These are phyloP conservation scores for Venturia effusa DNA, from an alignment of 2,329 filamentous ascomycete species.

Conservation along the genomic window DNA sequence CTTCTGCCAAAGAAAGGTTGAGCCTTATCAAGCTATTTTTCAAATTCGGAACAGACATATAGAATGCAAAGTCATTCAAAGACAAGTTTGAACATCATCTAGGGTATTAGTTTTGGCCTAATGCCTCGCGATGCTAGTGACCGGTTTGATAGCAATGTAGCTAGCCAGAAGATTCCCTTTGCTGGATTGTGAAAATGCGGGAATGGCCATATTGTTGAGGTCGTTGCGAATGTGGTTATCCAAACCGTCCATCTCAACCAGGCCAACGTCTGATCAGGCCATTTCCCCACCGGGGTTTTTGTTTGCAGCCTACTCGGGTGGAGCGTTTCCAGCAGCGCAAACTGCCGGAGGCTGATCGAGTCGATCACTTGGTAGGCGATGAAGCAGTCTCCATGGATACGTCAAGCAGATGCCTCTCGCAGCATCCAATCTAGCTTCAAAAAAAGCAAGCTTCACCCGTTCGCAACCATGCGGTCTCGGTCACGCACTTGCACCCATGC, in stretches of 20 bases:
- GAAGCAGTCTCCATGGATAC: neutral
- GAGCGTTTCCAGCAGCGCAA: neutral
- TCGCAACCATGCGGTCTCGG: too few species aligned
- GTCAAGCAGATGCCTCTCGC: neutral
- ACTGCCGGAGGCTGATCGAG: neutral
- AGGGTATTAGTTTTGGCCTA: too few species aligned
- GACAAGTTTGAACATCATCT: too few species aligned
- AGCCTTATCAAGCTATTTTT: too few species aligned
- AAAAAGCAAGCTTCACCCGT: too few species aligned
- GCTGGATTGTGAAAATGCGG: neutral
- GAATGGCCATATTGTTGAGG: neutral
- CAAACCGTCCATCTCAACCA: neutral
- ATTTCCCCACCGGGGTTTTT: neutral
- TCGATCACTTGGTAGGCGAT: neutral
- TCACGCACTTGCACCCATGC: too few species aligned
- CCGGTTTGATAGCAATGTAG: too few species aligned
- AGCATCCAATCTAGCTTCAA: neutral
- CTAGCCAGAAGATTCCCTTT: too few species aligned
- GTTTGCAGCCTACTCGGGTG: neutral
- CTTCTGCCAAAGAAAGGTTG: too few species aligned
- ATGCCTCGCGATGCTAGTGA: too few species aligned
- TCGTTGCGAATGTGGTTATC: neutral
- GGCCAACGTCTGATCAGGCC: neutral
- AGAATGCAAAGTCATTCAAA: too few species aligned
- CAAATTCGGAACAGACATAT: too few species aligned